Evolutionary conservation across 345 rosid genomes (phyloP).

Genomic region (Syzygium aqueum): DNA sequence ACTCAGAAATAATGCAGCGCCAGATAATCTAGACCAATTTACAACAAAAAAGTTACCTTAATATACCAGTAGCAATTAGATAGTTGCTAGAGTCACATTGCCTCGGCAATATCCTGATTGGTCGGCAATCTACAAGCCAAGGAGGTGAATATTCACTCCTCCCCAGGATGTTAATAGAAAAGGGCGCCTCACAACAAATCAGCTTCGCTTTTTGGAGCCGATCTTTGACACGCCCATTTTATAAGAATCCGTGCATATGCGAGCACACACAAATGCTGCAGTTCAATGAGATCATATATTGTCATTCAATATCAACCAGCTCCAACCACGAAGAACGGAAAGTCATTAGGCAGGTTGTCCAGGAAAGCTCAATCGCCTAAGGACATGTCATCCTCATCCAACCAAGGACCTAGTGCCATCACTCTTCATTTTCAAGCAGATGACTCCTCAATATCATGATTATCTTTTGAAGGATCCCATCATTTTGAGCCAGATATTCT

Average conservation of each 20-base stretch:
- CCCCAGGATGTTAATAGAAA: background rate
- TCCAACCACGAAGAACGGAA: background rate
- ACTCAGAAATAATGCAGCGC: background rate
- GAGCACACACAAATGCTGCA: background rate
- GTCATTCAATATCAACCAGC: background rate
- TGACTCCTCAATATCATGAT: slow-evolving; percentile 32
- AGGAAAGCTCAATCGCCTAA: background rate
- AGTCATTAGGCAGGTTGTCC: background rate
- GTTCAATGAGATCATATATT: background rate
- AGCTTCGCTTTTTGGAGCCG: background rate
- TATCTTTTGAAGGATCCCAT: slow-evolving; percentile 29
- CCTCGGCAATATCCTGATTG: background rate
- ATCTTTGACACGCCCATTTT: background rate
- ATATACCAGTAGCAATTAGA: background rate
- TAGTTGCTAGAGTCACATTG: background rate
- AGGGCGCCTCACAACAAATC: background rate
- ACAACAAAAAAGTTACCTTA: background rate
- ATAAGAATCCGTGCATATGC: background rate
- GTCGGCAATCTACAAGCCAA: background rate
- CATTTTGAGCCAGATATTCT: slow-evolving; percentile 35
- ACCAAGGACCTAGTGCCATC: background rate
- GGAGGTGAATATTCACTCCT: background rate
- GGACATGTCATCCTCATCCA: background rate
- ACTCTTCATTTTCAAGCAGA: slow-evolving; percentile 19
- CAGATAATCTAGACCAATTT: background rate